Conservation (phyloP, 257 asterid species). For the Oldenlandia corymbosa region DNA sequence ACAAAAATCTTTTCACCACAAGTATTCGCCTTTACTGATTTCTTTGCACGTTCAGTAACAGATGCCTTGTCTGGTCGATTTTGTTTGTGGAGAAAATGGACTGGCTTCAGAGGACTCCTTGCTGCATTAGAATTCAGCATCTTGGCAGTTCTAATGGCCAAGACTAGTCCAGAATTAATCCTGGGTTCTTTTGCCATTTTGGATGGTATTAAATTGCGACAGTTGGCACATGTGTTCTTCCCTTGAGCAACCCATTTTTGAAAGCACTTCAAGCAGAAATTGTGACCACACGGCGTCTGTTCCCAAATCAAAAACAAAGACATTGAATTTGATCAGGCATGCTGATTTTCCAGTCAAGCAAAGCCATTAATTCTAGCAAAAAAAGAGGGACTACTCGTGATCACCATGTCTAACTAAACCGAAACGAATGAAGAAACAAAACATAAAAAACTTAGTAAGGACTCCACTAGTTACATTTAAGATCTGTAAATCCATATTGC, state of each 20-base stretch:
- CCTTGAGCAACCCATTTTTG: slow-evolving; percentile 57
- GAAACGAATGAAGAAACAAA: background rate
- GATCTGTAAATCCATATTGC: background rate
- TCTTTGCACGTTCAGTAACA: slow-evolving; percentile 74
- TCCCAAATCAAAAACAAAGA: slow-evolving; percentile 11
- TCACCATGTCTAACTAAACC: too few relatives aligned
- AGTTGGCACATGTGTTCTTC: slow-evolving; percentile 65
- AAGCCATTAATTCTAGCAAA: background rate
- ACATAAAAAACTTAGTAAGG: too few relatives aligned
- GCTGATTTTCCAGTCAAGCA: background rate
- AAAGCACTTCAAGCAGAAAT: slow-evolving; percentile 87
- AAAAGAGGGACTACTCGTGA: background rate
- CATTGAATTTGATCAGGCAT: background rate
- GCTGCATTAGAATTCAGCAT: slow-evolving; percentile 34
- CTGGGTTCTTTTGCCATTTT: slow-evolving; percentile 84
- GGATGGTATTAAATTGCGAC: slow-evolving; percentile 57
- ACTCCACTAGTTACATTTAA: background rate
- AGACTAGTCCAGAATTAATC: slow-evolving; percentile 73
- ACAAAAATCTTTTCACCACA: slow-evolving; percentile 88
- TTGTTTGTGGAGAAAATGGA: slow-evolving; percentile 66
- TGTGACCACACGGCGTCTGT: slow-evolving; percentile 97
- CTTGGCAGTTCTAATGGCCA: slow-evolving; percentile 76
- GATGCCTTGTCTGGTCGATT: slow-evolving; percentile 89
- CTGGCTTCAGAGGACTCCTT: slow-evolving; percentile 41
- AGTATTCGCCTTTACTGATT: slow-evolving; percentile 86